phyloP scores from a whole-genome alignment of 2,329 filamentous ascomycete genomes.

The Alternaria ventricosa region DNA sequence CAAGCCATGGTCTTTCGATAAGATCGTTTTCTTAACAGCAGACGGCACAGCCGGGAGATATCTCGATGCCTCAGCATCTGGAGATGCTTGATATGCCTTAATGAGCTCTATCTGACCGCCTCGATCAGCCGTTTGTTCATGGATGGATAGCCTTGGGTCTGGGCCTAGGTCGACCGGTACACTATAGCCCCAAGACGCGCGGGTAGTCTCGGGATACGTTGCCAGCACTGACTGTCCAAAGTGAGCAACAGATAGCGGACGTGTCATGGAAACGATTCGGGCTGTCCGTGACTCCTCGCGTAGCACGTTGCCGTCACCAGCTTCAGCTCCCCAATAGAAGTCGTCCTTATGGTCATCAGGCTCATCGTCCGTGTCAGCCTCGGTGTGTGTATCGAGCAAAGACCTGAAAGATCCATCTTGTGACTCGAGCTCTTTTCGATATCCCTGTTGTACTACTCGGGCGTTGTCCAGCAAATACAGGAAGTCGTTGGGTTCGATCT shows the following conservation, averaged over 20 bases:
- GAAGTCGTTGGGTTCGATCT: slow-evolving; percentile 75
- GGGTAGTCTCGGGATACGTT: slow-evolving; percentile 13
- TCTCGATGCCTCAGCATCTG: not conserved
- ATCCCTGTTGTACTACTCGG: slow-evolving; percentile 71
- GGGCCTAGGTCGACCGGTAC: not conserved
- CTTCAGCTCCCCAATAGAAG: slow-evolving; percentile 14
- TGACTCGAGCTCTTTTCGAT: slow-evolving; percentile 62
- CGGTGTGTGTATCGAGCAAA: slow-evolving; percentile 23
- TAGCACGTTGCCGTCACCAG: slow-evolving; percentile 24
- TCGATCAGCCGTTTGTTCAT: not conserved
- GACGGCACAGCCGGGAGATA: not conserved
- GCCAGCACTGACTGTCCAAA: slow-evolving; percentile 28
- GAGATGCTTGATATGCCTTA: not conserved
- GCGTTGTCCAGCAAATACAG: slow-evolving; percentile 81
- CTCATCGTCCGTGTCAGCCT: slow-evolving; percentile 4
- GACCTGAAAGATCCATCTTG: slow-evolving; percentile 55
- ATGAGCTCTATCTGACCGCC: not conserved
- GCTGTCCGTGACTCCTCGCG: slow-evolving; percentile 25
- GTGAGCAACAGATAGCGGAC: slow-evolving; percentile 25
- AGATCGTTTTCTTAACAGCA: not conserved
- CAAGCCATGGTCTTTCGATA: not conserved
- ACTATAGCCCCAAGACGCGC: slow-evolving; percentile 3
- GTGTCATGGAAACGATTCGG: slow-evolving; percentile 6
- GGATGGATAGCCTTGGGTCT: not conserved
- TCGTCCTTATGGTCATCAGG: slow-evolving; percentile 3